These are phyloP conservation scores for Cryptosporidium andersoni DNA, from an alignment of 169 alveolate species.

Conservation along the genomic window DNA sequence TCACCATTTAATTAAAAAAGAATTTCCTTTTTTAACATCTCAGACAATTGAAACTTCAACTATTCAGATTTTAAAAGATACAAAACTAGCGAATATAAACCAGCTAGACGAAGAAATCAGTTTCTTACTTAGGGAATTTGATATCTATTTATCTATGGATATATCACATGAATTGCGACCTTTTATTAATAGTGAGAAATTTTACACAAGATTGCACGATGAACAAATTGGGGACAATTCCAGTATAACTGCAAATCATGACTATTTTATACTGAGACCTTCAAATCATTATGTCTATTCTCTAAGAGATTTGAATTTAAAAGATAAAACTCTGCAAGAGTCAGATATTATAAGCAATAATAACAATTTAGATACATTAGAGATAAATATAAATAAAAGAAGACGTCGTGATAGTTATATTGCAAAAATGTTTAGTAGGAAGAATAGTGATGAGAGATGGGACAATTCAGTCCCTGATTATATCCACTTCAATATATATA, in stretches of 20 bases:
- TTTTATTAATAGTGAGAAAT: conserved; percentile 9
- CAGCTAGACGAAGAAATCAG: neutral
- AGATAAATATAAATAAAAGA: neutral
- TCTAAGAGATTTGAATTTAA: conserved; percentile 10
- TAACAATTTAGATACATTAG: neutral
- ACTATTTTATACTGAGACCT: conserved; percentile 31
- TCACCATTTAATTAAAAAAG: conserved; percentile 75
- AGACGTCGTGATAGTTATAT: neutral
- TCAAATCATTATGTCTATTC: conserved; percentile 47
- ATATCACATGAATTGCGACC: conserved; percentile 33
- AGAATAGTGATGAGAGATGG: conserved; percentile 40
- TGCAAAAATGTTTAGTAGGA: neutral
- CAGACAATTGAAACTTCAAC: conserved; percentile 5
- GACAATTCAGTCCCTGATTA: conserved; percentile 66
- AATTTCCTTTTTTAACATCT: conserved; percentile 76
- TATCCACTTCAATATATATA: conserved; percentile 81
- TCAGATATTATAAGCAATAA: neutral
- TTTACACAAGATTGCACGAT: neutral
- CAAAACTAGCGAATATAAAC: conserved; percentile 8
- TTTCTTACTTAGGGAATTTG: conserved; percentile 68
- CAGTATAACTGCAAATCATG: neutral
- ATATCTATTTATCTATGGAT: conserved; percentile 72
- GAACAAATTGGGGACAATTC: neutral
- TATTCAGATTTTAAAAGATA: conserved; percentile 70
- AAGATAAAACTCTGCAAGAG: neutral